Conservation (phyloP, 495 filamentous ascomycete genomes). For the Schizothecium vesticola region DNA sequence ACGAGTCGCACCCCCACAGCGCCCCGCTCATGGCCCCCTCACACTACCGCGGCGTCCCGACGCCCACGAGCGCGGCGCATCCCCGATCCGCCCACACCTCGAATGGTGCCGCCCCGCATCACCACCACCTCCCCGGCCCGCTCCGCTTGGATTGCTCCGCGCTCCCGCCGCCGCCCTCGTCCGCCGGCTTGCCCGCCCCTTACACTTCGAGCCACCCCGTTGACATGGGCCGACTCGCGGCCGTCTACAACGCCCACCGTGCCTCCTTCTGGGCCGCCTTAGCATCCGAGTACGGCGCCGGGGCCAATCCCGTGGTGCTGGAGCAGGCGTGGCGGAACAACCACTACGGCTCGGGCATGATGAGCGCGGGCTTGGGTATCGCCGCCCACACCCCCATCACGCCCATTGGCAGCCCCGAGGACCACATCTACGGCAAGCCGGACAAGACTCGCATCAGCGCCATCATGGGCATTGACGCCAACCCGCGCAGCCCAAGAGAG, state of each 20-base stretch:
- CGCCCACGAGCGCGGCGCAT: slow-evolving; percentile 24
- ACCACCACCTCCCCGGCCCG: slow-evolving; percentile 19
- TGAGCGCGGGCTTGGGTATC: slow-evolving; percentile 13
- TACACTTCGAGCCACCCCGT: slow-evolving; percentile 38
- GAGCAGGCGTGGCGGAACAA: slow-evolving; percentile 65
- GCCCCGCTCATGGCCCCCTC: slow-evolving; percentile 24
- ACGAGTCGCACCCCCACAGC: slow-evolving; percentile 31
- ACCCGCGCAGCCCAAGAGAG: slow-evolving; percentile 49
- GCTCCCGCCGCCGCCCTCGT: slow-evolving; percentile 33
- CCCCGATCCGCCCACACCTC: slow-evolving; percentile 19
- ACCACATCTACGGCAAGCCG: slow-evolving; percentile 35
- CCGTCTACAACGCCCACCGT: slow-evolving; percentile 64
- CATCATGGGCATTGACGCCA: slow-evolving; percentile 49
- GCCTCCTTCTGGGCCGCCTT: slow-evolving; percentile 67
- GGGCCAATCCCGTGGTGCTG: slow-evolving; percentile 56
- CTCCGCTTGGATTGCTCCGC: slow-evolving; percentile 50
- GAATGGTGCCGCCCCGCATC: slow-evolving; percentile 12
- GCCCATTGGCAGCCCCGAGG: slow-evolving; percentile 41
- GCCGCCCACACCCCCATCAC: slow-evolving; percentile 41
- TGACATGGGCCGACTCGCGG: slow-evolving; percentile 61
- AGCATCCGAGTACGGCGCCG: slow-evolving; percentile 62
- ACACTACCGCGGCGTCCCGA: slow-evolving; percentile 22
- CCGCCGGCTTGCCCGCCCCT: slow-evolving; percentile 18
- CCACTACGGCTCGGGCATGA: slow-evolving; percentile 17
- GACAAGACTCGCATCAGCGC: slow-evolving; percentile 52